Conservation (phyloP, 306 rosid genomes). For the Vigna hirtella region DNA sequence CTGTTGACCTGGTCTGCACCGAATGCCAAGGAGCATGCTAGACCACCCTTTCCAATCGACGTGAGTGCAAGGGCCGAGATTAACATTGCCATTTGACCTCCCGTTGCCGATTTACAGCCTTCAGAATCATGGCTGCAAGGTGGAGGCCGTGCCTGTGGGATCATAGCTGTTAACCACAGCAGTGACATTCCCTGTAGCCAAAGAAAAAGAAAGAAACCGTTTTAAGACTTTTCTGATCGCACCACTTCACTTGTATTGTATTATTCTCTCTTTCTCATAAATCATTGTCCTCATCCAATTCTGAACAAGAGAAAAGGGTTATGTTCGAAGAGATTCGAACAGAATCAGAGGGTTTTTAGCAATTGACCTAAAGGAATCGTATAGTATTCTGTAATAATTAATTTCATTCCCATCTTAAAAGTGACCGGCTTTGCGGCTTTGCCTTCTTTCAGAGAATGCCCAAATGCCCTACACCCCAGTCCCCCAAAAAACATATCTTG, state of each 20-base stretch:
- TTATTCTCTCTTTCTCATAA: not conserved
- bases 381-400: not conserved
- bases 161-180: conserved; percentile 74
- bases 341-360: not conserved
- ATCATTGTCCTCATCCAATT: not conserved
- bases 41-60: conserved; percentile 73
- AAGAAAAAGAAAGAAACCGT: not conserved
- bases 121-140: conserved; percentile 45
- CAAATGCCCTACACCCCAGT: no score
- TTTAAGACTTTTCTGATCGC: not conserved
- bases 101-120: conserved; percentile 55
- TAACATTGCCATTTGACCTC: conserved; percentile 56
- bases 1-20: conserved; percentile 76
- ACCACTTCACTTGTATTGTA: not conserved
- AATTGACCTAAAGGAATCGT: not conserved
- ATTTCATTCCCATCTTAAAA: not conserved
- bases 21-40: conserved; percentile 69
- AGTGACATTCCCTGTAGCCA: conserved; percentile 62
- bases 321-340: not conserved
- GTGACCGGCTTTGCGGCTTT: not conserved
- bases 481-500: not conserved
- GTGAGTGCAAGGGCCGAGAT: conserved; percentile 53
- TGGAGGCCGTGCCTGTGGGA: conserved; percentile 63
- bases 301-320: not conserved
- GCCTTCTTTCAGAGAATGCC: no score